Percentiles rank a stretch among this genome's conserved stretches.
Evolutionary conservation across 2,329 filamentous ascomycete species (phyloP).

Genomic region (Tolypocladium guangdongense): DNA sequence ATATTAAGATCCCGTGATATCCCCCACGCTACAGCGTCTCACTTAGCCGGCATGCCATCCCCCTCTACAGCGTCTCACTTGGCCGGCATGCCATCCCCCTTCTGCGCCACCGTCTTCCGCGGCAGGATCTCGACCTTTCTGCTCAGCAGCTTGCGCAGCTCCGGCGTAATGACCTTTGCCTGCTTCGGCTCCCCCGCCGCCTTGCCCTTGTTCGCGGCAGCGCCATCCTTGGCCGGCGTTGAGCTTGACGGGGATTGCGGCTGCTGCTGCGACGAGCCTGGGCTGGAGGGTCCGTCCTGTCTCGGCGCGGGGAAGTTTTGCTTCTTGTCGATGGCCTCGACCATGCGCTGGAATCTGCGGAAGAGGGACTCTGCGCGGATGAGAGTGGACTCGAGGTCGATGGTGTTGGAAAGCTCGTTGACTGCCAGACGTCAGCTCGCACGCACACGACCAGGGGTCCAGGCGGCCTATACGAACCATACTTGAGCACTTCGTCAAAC

Average conservation of each 20-base stretch:
- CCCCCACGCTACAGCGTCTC: background rate
- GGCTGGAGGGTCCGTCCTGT: background rate
- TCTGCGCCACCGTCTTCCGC: constrained; percentile 21
- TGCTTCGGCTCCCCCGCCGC: constrained; percentile 8
- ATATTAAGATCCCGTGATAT: background rate
- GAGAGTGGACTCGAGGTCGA: constrained; percentile 79
- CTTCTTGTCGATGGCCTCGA: constrained; percentile 89
- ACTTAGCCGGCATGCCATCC: too few relatives aligned
- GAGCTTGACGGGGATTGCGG: constrained; percentile 2
- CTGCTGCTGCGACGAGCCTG: background rate
- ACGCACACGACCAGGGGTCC: background rate
- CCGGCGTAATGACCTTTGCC: constrained; percentile 43
- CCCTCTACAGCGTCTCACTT: background rate
- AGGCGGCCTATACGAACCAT: constrained; percentile 46
- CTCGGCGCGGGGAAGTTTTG: constrained; percentile 61
- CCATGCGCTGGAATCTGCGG: constrained; percentile 73
- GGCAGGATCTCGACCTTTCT: constrained; percentile 34
- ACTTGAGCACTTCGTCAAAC: constrained; percentile 97
- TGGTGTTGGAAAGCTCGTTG: constrained; percentile 88
- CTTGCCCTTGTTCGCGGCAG: constrained; percentile 7
- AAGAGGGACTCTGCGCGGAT: constrained; percentile 84
- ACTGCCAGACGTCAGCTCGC: constrained; percentile 40
- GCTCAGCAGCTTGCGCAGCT: constrained; percentile 42
- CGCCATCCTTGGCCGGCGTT: background rate
- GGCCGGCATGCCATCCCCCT: constrained; percentile 24